Evolutionary conservation across 768 basidiomycete genomes (phyloP), one percentile per base, ranked within the genome.

Genomic region (Chalciporus pseudorubinellus): DNA sequence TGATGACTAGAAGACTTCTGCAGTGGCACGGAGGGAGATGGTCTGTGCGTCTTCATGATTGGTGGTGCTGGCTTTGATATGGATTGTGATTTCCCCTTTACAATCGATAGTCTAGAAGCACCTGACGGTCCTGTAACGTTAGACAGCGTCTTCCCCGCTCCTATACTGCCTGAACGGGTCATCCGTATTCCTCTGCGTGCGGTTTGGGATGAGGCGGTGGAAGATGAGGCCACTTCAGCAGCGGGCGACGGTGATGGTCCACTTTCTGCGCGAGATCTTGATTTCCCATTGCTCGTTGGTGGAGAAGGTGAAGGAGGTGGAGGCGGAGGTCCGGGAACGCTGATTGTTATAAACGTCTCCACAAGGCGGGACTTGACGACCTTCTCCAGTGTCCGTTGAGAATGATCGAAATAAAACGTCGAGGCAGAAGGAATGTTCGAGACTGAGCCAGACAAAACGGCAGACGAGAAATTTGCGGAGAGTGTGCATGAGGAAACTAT

Each of bases 301-400:
- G 67, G 60, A 39, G 69, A 65, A 19, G 64, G 51, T n/a, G 64
- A 66, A 46, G 47, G 34, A 11, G 26, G 52, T 29, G 64, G 49
- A 8, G 29, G 10, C 12, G 29, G 29, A 31, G 64, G 55, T 7
- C 65, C 59, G 2, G 69, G 72, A 19, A 84, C 69, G 28, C 74
- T 72, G 39, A 91, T 66, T 13, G 82, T 77, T 48, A 92, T 69
- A 59, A 89, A 89, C 0, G 89, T 89, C 67, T 91, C 87, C 20
- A 92, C 83, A 26, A 92, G 72, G 43, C 89, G 81, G 29, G 89
- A 84, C 48, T 73, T 71, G 11, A 92, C 76, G 13, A 90, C 78
- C 58, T 77, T 85, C 72, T 92, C 88, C 40, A 92, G 72, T 8
- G 75, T 78, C 24, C 70, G 69, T 62, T 92, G 89, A 4, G 88